Conservation (phyloP, 148 eudicot species). For the Fallopia convolvulus region DNA sequence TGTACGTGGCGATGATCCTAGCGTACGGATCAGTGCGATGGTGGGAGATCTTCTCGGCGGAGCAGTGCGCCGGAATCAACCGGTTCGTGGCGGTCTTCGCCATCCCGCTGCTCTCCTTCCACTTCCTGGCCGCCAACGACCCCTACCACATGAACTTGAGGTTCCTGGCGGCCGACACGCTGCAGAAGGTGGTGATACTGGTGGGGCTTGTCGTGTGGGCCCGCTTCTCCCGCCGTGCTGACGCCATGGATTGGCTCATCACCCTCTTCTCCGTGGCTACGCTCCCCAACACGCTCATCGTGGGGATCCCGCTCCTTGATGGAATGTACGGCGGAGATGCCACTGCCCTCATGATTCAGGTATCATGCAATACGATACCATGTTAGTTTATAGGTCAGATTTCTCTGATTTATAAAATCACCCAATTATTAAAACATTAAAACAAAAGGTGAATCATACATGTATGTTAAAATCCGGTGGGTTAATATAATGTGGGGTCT, state of each 20-base stretch:
- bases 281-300: constrained; percentile 40
- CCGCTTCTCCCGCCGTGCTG: background rate
- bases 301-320: constrained; percentile 43
- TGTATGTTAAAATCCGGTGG: too few species aligned
- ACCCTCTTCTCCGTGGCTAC: constrained; percentile 43
- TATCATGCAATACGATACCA: background rate
- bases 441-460: too few species aligned
- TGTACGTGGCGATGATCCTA: constrained; percentile 42
- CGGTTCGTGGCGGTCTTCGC: constrained; percentile 49
- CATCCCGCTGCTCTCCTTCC: constrained; percentile 42
- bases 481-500: too few species aligned
- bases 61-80: constrained; percentile 52
- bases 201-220: constrained; percentile 25
- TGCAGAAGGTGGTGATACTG: constrained; percentile 30
- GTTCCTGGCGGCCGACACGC: constrained; percentile 32
- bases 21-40: constrained; percentile 37
- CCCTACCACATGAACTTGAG: constrained; percentile 42
- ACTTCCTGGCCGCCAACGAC: constrained; percentile 35
- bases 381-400: too few species aligned
- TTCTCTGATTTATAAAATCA: too few species aligned
- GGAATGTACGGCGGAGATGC: constrained; percentile 47
- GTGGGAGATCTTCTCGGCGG: constrained; percentile 37
- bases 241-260: constrained; percentile 32
- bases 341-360: background rate
- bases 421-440: too few species aligned